A percentile compares a stretch with the other conserved stretches of the same genome.
Conservation (phyloP, 495 filamentous ascomycete species). For the Penicillium lividum region DNA sequence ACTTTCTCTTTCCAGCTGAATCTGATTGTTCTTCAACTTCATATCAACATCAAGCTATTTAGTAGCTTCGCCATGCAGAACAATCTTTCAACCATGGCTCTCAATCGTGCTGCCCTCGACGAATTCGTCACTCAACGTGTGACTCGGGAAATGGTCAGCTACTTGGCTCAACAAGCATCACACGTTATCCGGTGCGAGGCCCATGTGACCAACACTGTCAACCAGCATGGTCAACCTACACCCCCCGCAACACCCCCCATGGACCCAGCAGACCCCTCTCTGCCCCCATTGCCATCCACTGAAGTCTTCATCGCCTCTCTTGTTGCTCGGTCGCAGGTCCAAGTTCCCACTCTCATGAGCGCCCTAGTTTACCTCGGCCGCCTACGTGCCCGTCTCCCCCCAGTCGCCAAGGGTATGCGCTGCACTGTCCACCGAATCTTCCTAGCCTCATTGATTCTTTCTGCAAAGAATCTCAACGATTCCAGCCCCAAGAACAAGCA, state of each 20-base stretch:
- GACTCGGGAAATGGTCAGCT: constrained; percentile 77
- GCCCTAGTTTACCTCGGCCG: constrained; percentile 89
- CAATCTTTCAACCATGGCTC: constrained; percentile 50
- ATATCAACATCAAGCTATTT: neutral
- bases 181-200: constrained; percentile 89
- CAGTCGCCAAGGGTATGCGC: constrained; percentile 93
- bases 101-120: constrained; percentile 83
- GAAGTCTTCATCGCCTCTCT: constrained; percentile 89
- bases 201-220: constrained; percentile 44
- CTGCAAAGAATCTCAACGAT: constrained; percentile 80
- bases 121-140: constrained; percentile 85
- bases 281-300: constrained; percentile 68
- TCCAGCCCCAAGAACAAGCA: constrained; percentile 99
- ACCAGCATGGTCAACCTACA: constrained; percentile 64
- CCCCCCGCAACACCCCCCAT: constrained; percentile 67
- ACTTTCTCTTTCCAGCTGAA: neutral
- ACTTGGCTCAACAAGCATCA: constrained; percentile 79
- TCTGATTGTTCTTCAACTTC: neutral
- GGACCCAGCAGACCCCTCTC: constrained; percentile 40
- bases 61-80: constrained; percentile 4
- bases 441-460: constrained; percentile 75
- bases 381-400: constrained; percentile 78
- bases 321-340: constrained; percentile 90
- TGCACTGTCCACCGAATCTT: constrained; percentile 94
- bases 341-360: constrained; percentile 96